Conservation (phyloP, 768 basidiomycete genomes). For the Lactifluus echinatus region DNA sequence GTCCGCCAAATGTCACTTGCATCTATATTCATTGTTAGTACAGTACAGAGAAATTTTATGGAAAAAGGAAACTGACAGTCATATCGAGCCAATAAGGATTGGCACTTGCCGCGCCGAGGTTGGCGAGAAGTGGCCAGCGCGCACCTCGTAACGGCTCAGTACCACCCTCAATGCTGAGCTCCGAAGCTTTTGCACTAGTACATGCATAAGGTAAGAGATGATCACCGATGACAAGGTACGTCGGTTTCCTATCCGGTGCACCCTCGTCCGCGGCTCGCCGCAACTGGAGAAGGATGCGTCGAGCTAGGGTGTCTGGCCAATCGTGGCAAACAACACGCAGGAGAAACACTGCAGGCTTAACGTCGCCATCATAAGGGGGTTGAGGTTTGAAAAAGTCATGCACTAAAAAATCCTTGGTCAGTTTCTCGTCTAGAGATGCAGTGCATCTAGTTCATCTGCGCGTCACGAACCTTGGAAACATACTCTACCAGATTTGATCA, state of each 20-base stretch:
- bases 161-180: conserved; percentile 34
- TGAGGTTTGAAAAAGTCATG: conserved; percentile 76
- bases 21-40: conserved; percentile 34
- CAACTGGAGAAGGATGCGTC: conserved; percentile 38
- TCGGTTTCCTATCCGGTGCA: conserved; percentile 25
- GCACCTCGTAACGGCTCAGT: conserved; percentile 45
- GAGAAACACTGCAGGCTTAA: conserved; percentile 53
- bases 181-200: conserved; percentile 23
- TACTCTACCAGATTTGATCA: conserved; percentile 19
- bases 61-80: conserved; percentile 37
- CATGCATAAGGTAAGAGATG: conserved; percentile 66
- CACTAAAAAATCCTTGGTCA: conserved; percentile 28
- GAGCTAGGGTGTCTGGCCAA: conserved; percentile 55
- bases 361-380: conserved; percentile 15
- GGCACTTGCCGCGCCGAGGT: conserved; percentile 62
- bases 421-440: background rate
- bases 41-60: background rate
- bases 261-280: conserved; percentile 30
- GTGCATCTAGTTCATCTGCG: background rate
- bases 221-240: conserved; percentile 62
- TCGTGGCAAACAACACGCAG: conserved; percentile 69
- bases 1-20: conserved; percentile 58
- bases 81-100: conserved; percentile 67
- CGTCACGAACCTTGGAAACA: conserved; percentile 18
- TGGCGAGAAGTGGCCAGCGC: conserved; percentile 57